Evolutionary conservation across 176 grass and related monocot species (phyloP), one percentile per base, ranked within the genome.

Genomic region (Triticum aestivum): DNA sequence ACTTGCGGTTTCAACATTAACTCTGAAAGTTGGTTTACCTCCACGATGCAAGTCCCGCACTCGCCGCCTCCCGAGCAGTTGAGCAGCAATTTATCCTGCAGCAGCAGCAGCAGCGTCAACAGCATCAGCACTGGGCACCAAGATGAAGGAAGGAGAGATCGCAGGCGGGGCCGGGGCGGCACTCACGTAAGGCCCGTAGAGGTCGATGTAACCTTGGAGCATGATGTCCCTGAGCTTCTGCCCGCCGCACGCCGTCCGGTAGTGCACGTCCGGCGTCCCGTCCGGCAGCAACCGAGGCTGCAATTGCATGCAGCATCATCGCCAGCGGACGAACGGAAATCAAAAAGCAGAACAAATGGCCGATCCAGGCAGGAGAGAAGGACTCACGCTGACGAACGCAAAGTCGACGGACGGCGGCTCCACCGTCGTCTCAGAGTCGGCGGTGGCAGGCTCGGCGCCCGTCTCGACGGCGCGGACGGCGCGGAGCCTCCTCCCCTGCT

Each of bases 221-320:
- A 98, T 98, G 86, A 98, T 91, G 79, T 98, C 93, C 85, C 96
- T 89, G 74, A 98, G 90, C 85, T 94, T 98, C 90, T 94, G 90
- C 39, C 93, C 93, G 65, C 96, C 93, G 85, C 88, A 32, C 65
- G 96, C 91, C 75, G 91, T 86, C 78, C 96, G 73, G 77, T 94
- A 98, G 44, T 92, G 93, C 45, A 98, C 87, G 89, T 98, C 96
- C 65, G 91, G 91, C 84, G 93, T 89, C 64, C 96, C 92, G 77
- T 98, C 96, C 37, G 96, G 96, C 73, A 98, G 82, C 83, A 98
- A 35, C 72, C 86, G 81, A 24, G 96, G 85, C 96, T 96, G 85
- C 81, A n/a, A 6, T 56, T 1, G 15, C 45, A 45, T 0, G 2
- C 41, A 1, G 34, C 68, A 12, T 9, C 27, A 29, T 72, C 52